Base-by-base conservation (phyloP, 306 rosid species). In the Elaeagnus macrophylla region DNA sequence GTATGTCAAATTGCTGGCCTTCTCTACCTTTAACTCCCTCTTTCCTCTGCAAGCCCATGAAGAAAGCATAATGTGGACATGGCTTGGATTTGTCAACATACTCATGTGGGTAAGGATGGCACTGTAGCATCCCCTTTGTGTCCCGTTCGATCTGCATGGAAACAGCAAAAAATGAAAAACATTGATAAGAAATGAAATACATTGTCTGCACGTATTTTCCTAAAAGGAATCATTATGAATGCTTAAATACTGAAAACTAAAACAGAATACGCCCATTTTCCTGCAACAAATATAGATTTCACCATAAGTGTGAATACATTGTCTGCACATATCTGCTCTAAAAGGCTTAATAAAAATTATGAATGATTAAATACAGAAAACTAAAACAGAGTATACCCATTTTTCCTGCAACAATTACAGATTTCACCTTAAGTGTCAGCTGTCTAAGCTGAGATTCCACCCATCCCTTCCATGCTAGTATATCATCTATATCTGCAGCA, bases 1-100 rank as follows among this genome's bases (percentile, higher is more conserved):
- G 91, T 59, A 91, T 91, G 77, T 91, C 96, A 76, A 91, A 86
- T 67, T 84, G 96, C 76, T 91, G 97, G 57, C 89, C 96, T 70
- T 79, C 96, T 82, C 80, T 91, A 72, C 96, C 89, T 75, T 77
- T 91, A 55, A 84, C 73, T 62, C 97, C 97, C 80, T 91, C 96
- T 75, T 82, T 91, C 74, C 97, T 78, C 70, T 91, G 97, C 82
- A 91, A 78, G 56, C 97, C 97, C 97, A 91, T 80, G 71, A 91
- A 91, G 79, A 84, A 91, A 43, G 97, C 89, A 74, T 82, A 76
- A 77, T 91, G 94, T 4, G 95, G 77, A 63, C 96, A 79, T 19
- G 77, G 82, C 74, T 81, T 91, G 57, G 93, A 82, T 40, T 74
- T 13, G 59, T 87, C 95, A 13, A 67, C 61, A 58, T 80, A 91